Base-by-base conservation (phyloP, 2,329 filamentous ascomycete species). In the Scedosporium minutisporum region DNA sequence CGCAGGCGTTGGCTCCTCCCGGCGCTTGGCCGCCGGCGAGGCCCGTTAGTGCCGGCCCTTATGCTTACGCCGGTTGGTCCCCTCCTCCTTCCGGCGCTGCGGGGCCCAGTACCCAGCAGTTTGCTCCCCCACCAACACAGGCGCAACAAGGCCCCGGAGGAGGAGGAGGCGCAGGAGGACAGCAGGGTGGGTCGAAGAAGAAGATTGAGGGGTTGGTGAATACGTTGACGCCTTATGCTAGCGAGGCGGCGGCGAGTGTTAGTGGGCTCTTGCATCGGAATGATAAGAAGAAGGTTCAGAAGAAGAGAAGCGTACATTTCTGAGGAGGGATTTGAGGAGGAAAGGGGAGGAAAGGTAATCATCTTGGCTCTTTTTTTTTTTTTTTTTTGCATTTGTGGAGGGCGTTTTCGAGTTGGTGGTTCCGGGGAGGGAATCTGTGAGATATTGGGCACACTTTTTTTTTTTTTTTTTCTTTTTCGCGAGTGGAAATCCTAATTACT, bases 301-400 rank as follows among this genome's bases (percentile, higher is more conserved):
- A 81, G 73, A 81, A 80, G 73, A 74, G 77, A 63, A 81, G 78
- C 62, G 71, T 75, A 63, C 75, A 80, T 66, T 80, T 80, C 64
- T 80, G 65, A 67, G 48, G 55, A 4, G 27, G 16, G 18, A 38
- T 53, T 27, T 23, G 51, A 23, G 58, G 23, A 23, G 23, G 23
- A n/a, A n/a, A n/a, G n/a, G n/a, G n/a, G n/a, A n/a, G n/a, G n/a
- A n/a, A n/a, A n/a, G n/a, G n/a, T n/a, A n/a, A n/a, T n/a, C n/a
- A n/a, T n/a, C n/a, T n/a, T 25, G 48, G 58, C 2, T 58, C 3
- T 21, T 44, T 44, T 44, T 44, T 6, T 3, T 44, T 44, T 44
- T 44, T 44, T 44, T 38, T 38, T 38, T n/a, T 57, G 33, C 33
- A 38, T 38, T 38, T 53, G 23, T 53, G 48, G 48, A 21, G 48